Conservation (phyloP, 129 eudicot species). For the Dittrichia graveolens region DNA sequence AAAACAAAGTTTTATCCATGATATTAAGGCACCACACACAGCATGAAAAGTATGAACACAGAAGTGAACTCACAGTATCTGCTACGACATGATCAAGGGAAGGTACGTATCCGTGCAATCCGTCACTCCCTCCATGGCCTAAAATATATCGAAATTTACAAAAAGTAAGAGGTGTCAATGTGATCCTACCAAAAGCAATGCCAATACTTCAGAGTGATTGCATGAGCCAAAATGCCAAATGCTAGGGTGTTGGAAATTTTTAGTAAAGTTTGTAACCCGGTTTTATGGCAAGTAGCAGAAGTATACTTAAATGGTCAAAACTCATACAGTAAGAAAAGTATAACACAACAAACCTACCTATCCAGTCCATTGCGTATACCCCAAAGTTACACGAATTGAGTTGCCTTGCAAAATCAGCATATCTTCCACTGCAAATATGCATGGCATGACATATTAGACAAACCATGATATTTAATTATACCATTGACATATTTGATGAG, state of each 20-base stretch:
- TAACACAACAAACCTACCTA: conserved; percentile 53
- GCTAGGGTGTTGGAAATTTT: not conserved
- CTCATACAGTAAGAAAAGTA: conserved; percentile 9
- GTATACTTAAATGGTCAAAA: conserved; percentile 8
- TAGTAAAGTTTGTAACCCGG: not conserved
- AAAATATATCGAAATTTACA: conserved; percentile 6
- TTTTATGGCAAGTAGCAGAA: conserved; percentile 19
- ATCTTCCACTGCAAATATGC: conserved; percentile 73
- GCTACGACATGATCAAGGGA: conserved; percentile 94
- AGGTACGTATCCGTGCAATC: conserved; percentile 97
- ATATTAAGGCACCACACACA: not conserved
- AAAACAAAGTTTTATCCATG: not conserved
- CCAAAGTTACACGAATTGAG: conserved; percentile 76
- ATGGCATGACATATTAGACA: conserved; percentile 3
- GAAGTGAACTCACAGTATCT: conserved; percentile 77
- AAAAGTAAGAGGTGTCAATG: not conserved
- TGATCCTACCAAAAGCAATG: not conserved
- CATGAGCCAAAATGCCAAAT: not conserved
- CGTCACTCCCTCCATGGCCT: conserved; percentile 99
- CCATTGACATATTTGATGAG: not conserved
- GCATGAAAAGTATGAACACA: not conserved
- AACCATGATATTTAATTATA: not conserved
- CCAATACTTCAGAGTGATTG: too few relatives aligned
- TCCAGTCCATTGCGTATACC: conserved; percentile 99
- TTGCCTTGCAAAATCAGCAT: conserved; percentile 85